Evolutionary conservation across 2,329 filamentous ascomycete genomes (phyloP).

Genomic region (Botrytis paeoniae): DNA sequence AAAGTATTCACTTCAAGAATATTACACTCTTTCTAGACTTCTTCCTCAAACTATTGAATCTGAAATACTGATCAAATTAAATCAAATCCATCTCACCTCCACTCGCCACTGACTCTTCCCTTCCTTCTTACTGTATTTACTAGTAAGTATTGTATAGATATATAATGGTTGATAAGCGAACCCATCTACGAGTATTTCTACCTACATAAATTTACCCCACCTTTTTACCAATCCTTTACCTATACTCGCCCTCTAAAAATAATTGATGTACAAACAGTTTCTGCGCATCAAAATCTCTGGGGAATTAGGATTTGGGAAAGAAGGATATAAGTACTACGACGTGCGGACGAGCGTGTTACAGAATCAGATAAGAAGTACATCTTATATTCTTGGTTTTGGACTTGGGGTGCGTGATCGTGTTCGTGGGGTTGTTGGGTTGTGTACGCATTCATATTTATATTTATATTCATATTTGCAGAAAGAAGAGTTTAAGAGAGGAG

Average conservation of each 20-base stretch:
- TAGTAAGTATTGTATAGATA: too few relatives aligned
- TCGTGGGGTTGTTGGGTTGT: neutral
- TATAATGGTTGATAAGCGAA: neutral
- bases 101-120: neutral
- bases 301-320: neutral
- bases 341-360: too few relatives aligned
- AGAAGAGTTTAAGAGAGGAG: too few relatives aligned
- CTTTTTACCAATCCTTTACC: neutral
- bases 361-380: neutral
- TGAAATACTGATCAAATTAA: neutral
- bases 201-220: neutral
- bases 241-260: neutral
- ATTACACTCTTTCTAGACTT: too few relatives aligned
- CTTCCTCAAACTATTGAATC: neutral
- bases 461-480: neutral
- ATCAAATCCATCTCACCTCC: neutral
- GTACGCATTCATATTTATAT: neutral
- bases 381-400: neutral
- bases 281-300: neutral
- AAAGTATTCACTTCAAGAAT: neutral
- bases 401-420: too few relatives aligned
- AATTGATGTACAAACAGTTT: neutral
- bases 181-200: too few relatives aligned
- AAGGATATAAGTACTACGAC: too few relatives aligned
- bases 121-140: neutral